Base-by-base conservation (phyloP, 2,329 filamentous ascomycete species). In the Verticillium dahliae region DNA sequence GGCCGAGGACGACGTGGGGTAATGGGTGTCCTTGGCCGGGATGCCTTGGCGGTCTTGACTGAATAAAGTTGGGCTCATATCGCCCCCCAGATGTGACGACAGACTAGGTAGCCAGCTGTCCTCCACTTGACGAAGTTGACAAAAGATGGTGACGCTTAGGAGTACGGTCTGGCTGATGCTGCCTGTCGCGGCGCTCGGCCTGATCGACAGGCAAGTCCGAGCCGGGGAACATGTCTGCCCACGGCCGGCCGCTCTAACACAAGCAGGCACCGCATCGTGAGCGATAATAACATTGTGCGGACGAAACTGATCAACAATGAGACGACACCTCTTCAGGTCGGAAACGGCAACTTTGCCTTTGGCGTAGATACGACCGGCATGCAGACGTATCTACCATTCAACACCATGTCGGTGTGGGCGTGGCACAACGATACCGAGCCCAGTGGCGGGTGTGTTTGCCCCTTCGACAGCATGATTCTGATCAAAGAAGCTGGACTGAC, bases 281-380 rank as follows among this genome's bases (percentile, higher is more conserved):
- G 61, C 0, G 59, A 65, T 0, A 67, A 70, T 22, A 70, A 67
- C 10, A 60, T 70, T 3, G 55, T 70, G 1, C 67, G 69, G 2
- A 70, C 67, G 4, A 59, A 31, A 3, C 33, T 69, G 1, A 68
- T 70, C 18, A 50, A 69, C 58, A 67, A 69, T 39, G 78, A 78
- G 18, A 72, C 71, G 1, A 85, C 82, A 3, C 83, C 83, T 0
- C 70, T 86, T 37, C 78, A 80, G 63, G 78, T 81, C 1, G 79
- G 78, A 22, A 81, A 81, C 64, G 78, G 79, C 14, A 78, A 81
- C 66, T 79, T 81, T 63, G 78, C 78, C 1, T 81, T 81, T 62
- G 76, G 75, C 6, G 77, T 76, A 6, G 79, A 81, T 63, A 70
- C 78, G 5, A 81, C 78, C 0, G 79, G 79, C 14, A 68, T 81